Conservation (phyloP, 2,329 filamentous ascomycete species). For the Colletotrichum navitas region DNA sequence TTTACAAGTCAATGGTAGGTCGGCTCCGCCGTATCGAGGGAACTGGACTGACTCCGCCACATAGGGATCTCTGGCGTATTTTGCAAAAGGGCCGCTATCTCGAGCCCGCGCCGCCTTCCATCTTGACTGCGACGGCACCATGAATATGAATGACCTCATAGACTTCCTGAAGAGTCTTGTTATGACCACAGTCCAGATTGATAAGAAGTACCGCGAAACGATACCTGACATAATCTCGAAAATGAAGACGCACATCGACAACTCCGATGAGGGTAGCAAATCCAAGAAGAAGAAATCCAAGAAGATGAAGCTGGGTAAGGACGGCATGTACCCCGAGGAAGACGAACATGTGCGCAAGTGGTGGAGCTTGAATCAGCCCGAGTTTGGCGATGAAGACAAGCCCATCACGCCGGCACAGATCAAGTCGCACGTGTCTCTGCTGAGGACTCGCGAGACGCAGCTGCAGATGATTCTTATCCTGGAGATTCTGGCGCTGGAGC, state of each 20-base stretch:
- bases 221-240: slow-evolving; percentile 72
- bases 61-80: slow-evolving; percentile 83
- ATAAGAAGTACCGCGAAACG: slow-evolving; percentile 84
- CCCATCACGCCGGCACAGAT: slow-evolving; percentile 64
- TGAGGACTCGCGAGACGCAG: slow-evolving; percentile 82
- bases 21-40: slow-evolving; percentile 45
- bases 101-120: slow-evolving; percentile 79
- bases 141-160: slow-evolving; percentile 73
- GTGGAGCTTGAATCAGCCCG: slow-evolving; percentile 74
- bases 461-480: slow-evolving; percentile 84
- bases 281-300: slow-evolving; percentile 67
- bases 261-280: slow-evolving; percentile 60
- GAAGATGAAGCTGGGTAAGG: slow-evolving; percentile 75
- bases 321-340: slow-evolving; percentile 77
- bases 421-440: slow-evolving; percentile 72
- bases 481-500: slow-evolving; percentile 80
- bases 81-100: slow-evolving; percentile 84
- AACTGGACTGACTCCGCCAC: slow-evolving; percentile 37
- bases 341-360: slow-evolving; percentile 74
- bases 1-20: slow-evolving; percentile 73
- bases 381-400: slow-evolving; percentile 59
- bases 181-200: slow-evolving; percentile 75
- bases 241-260: slow-evolving; percentile 68
- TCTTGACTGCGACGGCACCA: slow-evolving; percentile 69
- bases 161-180: slow-evolving; percentile 77